Evolutionary conservation across 371 early-diverging fungal species (phyloP).

Genomic region (Lichtheimia ornata): DNA sequence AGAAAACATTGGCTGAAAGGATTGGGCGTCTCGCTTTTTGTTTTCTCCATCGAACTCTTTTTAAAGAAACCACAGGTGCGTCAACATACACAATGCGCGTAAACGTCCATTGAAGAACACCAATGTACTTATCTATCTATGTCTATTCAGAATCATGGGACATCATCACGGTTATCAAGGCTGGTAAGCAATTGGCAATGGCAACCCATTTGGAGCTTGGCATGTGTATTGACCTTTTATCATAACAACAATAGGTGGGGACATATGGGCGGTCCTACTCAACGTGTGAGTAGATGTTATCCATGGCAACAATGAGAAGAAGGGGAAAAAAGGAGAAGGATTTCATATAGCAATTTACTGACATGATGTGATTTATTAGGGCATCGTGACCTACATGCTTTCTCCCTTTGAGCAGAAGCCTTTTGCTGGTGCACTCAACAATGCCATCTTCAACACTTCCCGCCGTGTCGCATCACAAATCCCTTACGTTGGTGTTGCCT

Average conservation of each 20-base stretch:
- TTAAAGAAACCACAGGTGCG: no score
- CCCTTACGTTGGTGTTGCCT: constrained; percentile 72
- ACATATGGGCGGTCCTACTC: constrained; percentile 73
- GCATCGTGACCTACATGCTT: constrained; percentile 71
- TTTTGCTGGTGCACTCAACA: constrained; percentile 73
- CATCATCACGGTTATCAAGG: constrained; percentile 24
- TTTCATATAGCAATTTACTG: neutral
- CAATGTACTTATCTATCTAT: no score
- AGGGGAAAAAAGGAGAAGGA: constrained; percentile 1
- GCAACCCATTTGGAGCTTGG: neutral
- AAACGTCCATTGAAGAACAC: no score
- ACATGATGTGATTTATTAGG: constrained; percentile 35
- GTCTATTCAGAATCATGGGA: no score
- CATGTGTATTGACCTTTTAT: neutral
- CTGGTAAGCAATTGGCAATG: constrained; percentile 28
- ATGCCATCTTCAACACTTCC: constrained; percentile 79
- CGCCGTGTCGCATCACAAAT: constrained; percentile 73
- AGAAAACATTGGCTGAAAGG: no score
- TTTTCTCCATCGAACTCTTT: no score
- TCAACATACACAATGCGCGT: no score
- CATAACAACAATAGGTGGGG: constrained; percentile 63
- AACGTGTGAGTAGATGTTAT: constrained; percentile 38
- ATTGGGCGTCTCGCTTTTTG: no score
- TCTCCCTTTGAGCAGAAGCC: constrained; percentile 82
- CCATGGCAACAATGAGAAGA: no score